Base-by-base conservation (phyloP, 1,139 yeast species). In the Geotrichum carabidarum region DNA sequence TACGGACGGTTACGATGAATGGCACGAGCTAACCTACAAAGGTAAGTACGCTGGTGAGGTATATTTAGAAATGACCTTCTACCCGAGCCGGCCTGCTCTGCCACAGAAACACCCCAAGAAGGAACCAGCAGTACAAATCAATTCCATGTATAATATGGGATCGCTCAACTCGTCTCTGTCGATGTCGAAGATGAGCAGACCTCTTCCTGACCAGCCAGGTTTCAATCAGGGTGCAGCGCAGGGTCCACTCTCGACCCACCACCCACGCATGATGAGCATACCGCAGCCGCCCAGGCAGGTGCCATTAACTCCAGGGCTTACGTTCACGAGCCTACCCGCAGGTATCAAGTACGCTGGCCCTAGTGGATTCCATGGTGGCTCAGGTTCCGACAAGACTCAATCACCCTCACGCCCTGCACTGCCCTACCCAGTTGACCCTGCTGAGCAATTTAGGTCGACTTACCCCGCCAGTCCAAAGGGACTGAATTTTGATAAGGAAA, bases 21-120 rank as follows among this genome's bases (percentile, higher is more conserved):
- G 98, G 98, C 87, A 85, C 66, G 82, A 81, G 48, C 74, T 93
- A 58, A 73, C 75, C 41, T 80, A 81, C 65, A 81, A 80, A 55
- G 84, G 82, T 14, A 79, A 82, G 63, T 81, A 86, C 55, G 96
- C 97, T 0, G 99, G 99, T 1, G 87, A 82, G 70, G 80, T 93
- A 1, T 91, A 84, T 68, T 72, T 94, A 53, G 98, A 93, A 65
- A 84, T 91, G 85, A 89, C 98, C 0, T 93, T 88, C 65, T 89
- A 88, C 66, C 94, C 96, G 37, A 15, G 12, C n/a, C 9, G 47
- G 12, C 50, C 0, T 70, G 77, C 17, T 76, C n/a, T 44, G n/a
- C 47, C 47, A 8, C 38, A 32, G 27, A 37, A 27, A 15, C 34
- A 42, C 2, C 22, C 9, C 11, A 11, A 15, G 18, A 11, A 37